These are phyloP conservation scores for Serpula lacrymans DNA, from an alignment of 768 basidiomycete species.

Conservation along the genomic window DNA sequence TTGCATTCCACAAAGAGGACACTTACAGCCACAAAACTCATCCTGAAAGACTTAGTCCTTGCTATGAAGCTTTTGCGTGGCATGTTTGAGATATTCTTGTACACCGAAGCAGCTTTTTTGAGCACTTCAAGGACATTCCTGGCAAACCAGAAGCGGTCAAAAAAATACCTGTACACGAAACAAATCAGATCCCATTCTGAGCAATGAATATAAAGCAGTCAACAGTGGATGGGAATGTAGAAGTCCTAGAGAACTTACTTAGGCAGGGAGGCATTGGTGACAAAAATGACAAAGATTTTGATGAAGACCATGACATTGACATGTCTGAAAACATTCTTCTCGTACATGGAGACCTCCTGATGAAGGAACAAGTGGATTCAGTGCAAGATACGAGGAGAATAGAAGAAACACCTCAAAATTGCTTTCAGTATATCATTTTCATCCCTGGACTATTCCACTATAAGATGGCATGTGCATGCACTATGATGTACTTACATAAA, in stretches of 20 bases:
- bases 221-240: too few relatives aligned
- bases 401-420: constrained; percentile 11
- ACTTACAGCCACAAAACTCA: constrained; percentile 11
- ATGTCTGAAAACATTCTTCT: constrained; percentile 6
- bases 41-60: too few relatives aligned
- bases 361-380: constrained; percentile 12
- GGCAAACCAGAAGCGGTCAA: too few relatives aligned
- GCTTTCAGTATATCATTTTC: constrained; percentile 17
- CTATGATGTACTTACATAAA: constrained; percentile 21
- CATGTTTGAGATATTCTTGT: too few relatives aligned
- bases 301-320: constrained; percentile 3
- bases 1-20: not conserved
- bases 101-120: too few relatives aligned
- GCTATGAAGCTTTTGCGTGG: too few relatives aligned
- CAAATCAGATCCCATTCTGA: too few relatives aligned
- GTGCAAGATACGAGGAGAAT: constrained; percentile 5
- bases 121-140: too few relatives aligned
- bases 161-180: too few relatives aligned
- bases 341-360: constrained; percentile 20
- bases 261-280: constrained; percentile 11
- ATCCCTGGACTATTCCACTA: too few relatives aligned
- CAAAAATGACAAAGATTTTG: constrained; percentile 1
- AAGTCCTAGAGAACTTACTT: constrained; percentile 5
- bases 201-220: too few relatives aligned
- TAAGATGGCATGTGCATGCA: constrained; percentile 29